Evolutionary conservation across 371 early-diverging fungal genomes (phyloP).

Genomic region (Entomophthora muscae): DNA sequence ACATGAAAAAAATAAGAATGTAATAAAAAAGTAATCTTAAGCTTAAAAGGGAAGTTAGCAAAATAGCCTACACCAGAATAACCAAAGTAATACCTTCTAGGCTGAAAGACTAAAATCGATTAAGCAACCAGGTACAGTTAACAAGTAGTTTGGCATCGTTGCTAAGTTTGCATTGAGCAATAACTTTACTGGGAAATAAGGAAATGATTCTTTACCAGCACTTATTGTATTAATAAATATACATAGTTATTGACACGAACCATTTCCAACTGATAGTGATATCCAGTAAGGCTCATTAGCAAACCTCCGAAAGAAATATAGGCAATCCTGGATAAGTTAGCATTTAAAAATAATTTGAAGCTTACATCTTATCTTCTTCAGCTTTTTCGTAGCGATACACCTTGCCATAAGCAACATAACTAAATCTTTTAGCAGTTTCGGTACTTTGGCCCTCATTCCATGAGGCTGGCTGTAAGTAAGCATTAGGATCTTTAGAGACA

Average conservation of each 20-base stretch:
- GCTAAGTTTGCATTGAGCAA: too few relatives aligned
- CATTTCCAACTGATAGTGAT: neutral
- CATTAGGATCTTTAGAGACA: neutral
- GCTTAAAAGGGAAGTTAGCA: too few relatives aligned
- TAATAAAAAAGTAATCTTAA: too few relatives aligned
- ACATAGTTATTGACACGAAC: neutral
- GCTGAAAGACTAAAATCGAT: too few relatives aligned
- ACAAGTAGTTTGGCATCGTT: too few relatives aligned
- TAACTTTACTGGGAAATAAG: too few relatives aligned
- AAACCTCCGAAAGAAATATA: neutral
- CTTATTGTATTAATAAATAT: neutral
- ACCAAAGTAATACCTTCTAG: too few relatives aligned
- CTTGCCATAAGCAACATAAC: neutral
- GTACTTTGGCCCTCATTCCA: neutral
- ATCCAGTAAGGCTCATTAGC: neutral
- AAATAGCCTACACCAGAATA: too few relatives aligned
- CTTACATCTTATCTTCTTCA: neutral
- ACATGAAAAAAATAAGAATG: too few relatives aligned
- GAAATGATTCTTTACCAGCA: neutral
- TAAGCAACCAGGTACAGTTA: too few relatives aligned
- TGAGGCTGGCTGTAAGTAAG: neutral
- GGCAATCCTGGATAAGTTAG: neutral
- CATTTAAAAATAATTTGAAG: too few relatives aligned
- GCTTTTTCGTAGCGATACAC: neutral
- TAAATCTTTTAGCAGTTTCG: neutral